phyloP scores from a whole-genome alignment of 2,329 filamentous ascomycete genomes.

The Pestalotiopsis sp. region DNA sequence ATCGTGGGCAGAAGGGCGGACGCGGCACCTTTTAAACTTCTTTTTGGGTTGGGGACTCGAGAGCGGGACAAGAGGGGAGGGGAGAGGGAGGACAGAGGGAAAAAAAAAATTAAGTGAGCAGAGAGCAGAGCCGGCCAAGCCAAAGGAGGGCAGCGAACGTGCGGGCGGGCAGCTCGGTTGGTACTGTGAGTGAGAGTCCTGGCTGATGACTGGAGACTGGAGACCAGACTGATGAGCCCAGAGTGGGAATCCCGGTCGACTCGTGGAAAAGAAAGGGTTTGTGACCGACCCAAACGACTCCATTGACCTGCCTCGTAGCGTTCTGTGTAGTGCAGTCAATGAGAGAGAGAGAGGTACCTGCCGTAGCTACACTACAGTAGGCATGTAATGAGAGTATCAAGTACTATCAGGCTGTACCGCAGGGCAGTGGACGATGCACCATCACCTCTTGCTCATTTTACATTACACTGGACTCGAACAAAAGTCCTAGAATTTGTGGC shows the following conservation, averaged over 20 bases:
- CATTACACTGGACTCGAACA: not conserved
- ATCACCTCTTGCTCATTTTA: not conserved
- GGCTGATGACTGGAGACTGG: not conserved
- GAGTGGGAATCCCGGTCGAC: not conserved
- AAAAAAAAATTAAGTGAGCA: not conserved
- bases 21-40: conserved; percentile 33
- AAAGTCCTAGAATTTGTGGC: not conserved
- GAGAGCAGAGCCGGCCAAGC: not conserved
- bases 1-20: conserved; percentile 33
- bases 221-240: not conserved
- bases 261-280: not conserved
- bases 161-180: not conserved
- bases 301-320: not conserved
- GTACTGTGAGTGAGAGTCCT: not conserved
- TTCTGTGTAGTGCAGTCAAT: no score
- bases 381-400: no score
- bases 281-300: not conserved
- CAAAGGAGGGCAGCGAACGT: conserved; percentile 13
- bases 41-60: conserved; percentile 11
- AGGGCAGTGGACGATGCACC: not conserved
- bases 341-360: no score
- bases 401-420: not conserved
- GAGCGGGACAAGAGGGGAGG: conserved; percentile 21
- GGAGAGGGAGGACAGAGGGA: not conserved
- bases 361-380: no score